These are phyloP conservation scores for Musa schizocarpa DNA, from an alignment of 176 grass and related monocot species.

Conservation along the genomic window DNA sequence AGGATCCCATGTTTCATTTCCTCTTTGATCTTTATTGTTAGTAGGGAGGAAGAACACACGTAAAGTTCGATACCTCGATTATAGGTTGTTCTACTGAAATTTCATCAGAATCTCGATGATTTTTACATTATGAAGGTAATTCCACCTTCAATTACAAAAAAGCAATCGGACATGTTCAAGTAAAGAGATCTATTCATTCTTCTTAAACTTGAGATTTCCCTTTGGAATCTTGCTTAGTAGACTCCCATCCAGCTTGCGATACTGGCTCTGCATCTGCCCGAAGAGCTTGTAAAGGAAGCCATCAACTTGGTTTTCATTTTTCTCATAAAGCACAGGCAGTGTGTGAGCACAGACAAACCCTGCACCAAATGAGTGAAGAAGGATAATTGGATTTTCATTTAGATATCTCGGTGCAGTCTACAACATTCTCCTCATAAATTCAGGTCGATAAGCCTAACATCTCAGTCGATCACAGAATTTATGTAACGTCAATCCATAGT, in stretches of 20 bases:
- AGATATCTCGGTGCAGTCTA: background rate
- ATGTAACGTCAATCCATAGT: background rate
- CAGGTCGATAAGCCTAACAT: no score
- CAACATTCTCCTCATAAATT: no score
- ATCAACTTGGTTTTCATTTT: constrained; percentile 72
- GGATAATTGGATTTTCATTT: background rate
- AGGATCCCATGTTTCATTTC: no score
- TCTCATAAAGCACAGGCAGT: constrained; percentile 79
- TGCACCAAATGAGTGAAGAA: constrained; percentile 22
- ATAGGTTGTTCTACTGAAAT: no score
- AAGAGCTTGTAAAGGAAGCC: constrained; percentile 46
- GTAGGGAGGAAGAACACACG: no score
- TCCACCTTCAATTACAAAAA: no score
- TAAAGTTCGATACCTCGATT: no score
- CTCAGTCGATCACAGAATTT: no score
- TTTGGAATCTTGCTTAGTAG: constrained; percentile 48
- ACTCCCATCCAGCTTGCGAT: constrained; percentile 46
- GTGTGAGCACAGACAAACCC: constrained; percentile 82
- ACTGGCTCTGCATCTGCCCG: constrained; percentile 49
- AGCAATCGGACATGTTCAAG: background rate
- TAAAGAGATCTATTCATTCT: constrained; percentile 43
- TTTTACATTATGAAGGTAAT: no score
- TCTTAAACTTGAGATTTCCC: constrained; percentile 50
- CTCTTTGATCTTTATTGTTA: no score
- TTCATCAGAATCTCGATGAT: no score